These are phyloP conservation scores for Neurospora sp. DNA, from an alignment of 495 filamentous ascomycete genomes.

Conservation along the genomic window DNA sequence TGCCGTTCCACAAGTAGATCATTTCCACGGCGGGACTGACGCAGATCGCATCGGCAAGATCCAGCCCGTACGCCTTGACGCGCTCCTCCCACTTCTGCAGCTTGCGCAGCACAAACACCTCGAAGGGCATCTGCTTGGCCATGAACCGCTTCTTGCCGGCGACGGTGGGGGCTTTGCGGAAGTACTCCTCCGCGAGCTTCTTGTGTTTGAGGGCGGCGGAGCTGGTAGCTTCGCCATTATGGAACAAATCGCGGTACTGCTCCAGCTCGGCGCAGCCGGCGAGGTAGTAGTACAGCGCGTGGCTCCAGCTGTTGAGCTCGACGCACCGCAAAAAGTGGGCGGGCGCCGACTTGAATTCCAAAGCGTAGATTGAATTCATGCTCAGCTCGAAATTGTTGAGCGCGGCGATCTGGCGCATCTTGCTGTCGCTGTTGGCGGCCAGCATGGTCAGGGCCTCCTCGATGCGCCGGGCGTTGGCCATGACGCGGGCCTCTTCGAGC, in stretches of 20 bases:
- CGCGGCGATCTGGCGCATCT: constrained; percentile 76
- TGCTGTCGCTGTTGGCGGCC: constrained; percentile 44
- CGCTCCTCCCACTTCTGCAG: constrained; percentile 83
- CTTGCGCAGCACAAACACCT: constrained; percentile 78
- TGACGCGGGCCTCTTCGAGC: constrained; percentile 79
- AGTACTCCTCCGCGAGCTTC: constrained; percentile 55
- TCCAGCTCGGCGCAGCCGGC: constrained; percentile 69
- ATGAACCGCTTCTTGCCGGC: constrained; percentile 85
- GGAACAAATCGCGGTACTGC: constrained; percentile 56
- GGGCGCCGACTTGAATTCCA: constrained; percentile 61
- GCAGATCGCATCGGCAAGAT: constrained; percentile 73
- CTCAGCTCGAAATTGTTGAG: constrained; percentile 77
- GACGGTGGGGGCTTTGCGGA: constrained; percentile 61
- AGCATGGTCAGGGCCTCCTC: constrained; percentile 59
- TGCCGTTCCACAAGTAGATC: constrained; percentile 89
- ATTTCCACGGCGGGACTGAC: constrained; percentile 83
- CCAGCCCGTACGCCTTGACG: constrained; percentile 54
- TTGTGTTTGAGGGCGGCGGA: constrained; percentile 29
- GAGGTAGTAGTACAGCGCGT: constrained; percentile 82
- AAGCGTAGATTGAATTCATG: constrained; percentile 67
- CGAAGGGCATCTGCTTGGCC: constrained; percentile 81
- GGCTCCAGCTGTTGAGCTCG: constrained; percentile 84
- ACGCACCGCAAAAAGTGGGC: constrained; percentile 69
- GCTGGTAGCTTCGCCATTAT: constrained; percentile 36
- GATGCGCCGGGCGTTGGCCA: constrained; percentile 56